Evolutionary conservation across 306 rosid species (phyloP), one percentile per base, ranked within the genome.

Genomic region (Corylus heterophylla): DNA sequence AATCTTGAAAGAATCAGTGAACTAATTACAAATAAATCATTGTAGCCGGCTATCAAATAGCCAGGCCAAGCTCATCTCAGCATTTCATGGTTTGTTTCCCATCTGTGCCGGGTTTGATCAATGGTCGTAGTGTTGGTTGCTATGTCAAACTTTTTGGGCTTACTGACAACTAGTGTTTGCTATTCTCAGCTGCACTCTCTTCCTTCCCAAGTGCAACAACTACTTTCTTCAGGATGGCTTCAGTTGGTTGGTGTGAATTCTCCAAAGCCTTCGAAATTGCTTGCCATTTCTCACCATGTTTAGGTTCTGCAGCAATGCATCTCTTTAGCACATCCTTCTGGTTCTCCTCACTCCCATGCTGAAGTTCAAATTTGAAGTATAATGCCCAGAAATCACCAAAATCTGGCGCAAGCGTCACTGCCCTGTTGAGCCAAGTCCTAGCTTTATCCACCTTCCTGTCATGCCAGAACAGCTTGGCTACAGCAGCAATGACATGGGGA

Each of bases 221-320:
- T 39, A 85, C 89, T 86, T 92, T 92, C 88, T 90, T 94, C 89
- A 94, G 88, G 79, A 92, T 88, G 49, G 96, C 92, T 80, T 94
- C 96, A 0, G 83, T 75, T 12, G 97, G 91, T 64, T 92, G 98
- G 84, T 94, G 98, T 61, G 97, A 94, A 71, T 94, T 90, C 87
- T 94, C 98, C 54, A 94, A 92, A 9, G 97, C 93, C 87, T 93
- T 93, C 1, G 95, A 86, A 79, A 90, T 83, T 1, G 82, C 83
- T 78, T 94, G 98, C 96, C 98, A 94, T 79, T 89, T 91, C 87
- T 94, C 97, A 69, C 98, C 98, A 74, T 92, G 96, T 84, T 94
- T 94, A 51, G 98, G 98, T 83, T 94, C 96, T 37, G 98, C 96
- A 75, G 90, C 87, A 45, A 85, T 76, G 63, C 94, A 94, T 75